These are phyloP conservation scores for Pterocarpus macrocarpus DNA, from an alignment of 306 rosid species.

Conservation along the genomic window DNA sequence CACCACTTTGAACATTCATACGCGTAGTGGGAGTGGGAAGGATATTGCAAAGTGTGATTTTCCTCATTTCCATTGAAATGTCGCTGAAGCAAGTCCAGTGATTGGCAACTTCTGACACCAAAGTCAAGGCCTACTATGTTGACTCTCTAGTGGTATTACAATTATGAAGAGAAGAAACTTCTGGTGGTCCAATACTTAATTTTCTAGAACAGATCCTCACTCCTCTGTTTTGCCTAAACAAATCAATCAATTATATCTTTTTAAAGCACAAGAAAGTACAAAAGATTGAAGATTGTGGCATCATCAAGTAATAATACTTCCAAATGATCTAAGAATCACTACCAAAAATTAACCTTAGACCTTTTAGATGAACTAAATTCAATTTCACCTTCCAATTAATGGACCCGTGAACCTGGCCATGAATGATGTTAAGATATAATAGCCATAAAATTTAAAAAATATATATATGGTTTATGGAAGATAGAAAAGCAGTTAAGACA, in stretches of 20 bases:
- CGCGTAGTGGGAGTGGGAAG: slow-evolving; percentile 32
- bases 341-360: too few relatives aligned
- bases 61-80: background rate
- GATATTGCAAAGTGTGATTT: slow-evolving; percentile 8
- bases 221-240: background rate
- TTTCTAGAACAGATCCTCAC: background rate
- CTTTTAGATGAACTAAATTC: background rate
- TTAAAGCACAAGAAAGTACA: background rate
- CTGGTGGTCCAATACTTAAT: slow-evolving; percentile 4
- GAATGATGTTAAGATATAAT: background rate
- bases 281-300: too few relatives aligned
- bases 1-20: background rate
- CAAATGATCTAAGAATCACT: too few relatives aligned
- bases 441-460: background rate
- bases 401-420: too few relatives aligned
- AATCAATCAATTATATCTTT: background rate
- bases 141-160: background rate
- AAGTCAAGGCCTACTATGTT: slow-evolving; percentile 27
- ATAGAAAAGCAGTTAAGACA: background rate
- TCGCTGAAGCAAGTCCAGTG: slow-evolving; percentile 17
- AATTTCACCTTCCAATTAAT: background rate
- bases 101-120: slow-evolving; percentile 9
- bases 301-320: too few relatives aligned
- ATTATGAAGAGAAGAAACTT: background rate
- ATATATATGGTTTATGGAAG: background rate